Evolutionary conservation across 331 rosid genomes (phyloP).

Genomic region (Cydonia oblonga): DNA sequence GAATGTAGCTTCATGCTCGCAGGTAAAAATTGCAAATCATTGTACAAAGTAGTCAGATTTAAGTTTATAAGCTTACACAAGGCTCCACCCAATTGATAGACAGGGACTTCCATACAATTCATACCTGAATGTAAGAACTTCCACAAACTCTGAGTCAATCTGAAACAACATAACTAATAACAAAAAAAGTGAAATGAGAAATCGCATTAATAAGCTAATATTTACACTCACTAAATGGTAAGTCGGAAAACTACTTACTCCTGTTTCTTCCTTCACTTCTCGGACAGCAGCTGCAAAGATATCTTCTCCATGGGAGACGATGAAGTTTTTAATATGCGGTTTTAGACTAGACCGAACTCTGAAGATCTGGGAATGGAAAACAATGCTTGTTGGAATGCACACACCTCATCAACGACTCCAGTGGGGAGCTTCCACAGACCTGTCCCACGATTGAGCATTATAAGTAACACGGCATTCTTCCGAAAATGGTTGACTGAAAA

Average conservation of each 20-base stretch:
- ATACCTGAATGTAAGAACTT: constrained; percentile 65
- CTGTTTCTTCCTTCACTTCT: constrained; percentile 90
- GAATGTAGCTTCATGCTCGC: background rate
- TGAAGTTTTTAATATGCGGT: constrained; percentile 9
- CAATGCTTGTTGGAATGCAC: background rate
- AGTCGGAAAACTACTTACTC: constrained; percentile 33
- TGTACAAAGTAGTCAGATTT: background rate
- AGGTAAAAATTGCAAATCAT: background rate
- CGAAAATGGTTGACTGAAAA: background rate
- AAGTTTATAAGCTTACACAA: background rate
- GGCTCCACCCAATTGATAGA: background rate
- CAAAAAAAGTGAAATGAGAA: background rate
- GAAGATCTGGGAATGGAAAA: background rate
- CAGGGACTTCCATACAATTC: background rate
- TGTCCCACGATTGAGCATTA: constrained; percentile 25
- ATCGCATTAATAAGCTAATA: background rate
- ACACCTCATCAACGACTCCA: constrained; percentile 74
- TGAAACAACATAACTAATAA: constrained; percentile 31
- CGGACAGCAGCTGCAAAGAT: constrained; percentile 61
- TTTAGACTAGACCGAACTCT: background rate
- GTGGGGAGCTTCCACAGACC: constrained; percentile 79
- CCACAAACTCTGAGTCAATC: constrained; percentile 68
- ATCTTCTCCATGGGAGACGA: constrained; percentile 55
- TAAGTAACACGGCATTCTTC: background rate
- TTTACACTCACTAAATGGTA: background rate